Evolutionary conservation across 768 basidiomycete species (phyloP), one percentile per base, ranked within the genome.

Genomic region (Pleurotus citrinopileatus): DNA sequence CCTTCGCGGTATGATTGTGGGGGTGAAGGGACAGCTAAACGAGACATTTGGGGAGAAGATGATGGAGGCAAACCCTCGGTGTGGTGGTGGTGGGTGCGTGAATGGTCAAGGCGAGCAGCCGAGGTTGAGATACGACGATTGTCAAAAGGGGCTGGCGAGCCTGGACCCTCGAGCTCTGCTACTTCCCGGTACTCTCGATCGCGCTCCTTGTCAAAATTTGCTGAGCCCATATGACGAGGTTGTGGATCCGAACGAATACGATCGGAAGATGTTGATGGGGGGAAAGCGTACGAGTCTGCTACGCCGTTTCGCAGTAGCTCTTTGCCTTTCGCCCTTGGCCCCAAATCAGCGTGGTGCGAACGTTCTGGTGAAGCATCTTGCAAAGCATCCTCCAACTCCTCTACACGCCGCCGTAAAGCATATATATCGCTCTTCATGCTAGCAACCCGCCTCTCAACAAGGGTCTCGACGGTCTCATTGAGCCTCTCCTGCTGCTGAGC

Each of bases 401-500:
- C 84, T 42, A 91, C 77, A 28, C 85, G 74, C 26, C 82, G 73
- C 52, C 79, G 77, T 54, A 92, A 68, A n/a, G 73, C 71, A 13
- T 64, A 64, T 54, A 91, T 74, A 68, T 91, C 89, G 20, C 79
- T 75, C 38, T 76, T 78, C 71, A 89, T 74, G n/a, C 68, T 71
- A 5, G 74, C 74, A 9, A 86, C 66, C 56, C 79, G 77, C 60
- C 78, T 79, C 63, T 89, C 87, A 40, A 89, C 86, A 32, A 82
- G 64, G 47, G 66, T 70, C 56, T 82, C 82, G 34, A 88, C 81
- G 9, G 77, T 67, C 57, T 83, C 81, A 52, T 82, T 77, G 40
- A 87, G 65, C 60, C 78, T 78, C 34, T 87, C 86, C 61, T 86
- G 83, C 60, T 86, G 82, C 58, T 83, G 80, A 28, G 76, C 69